Evolutionary conservation across 106 monocot genomes (phyloP).

Genomic region (Platanthera zijinensis): DNA sequence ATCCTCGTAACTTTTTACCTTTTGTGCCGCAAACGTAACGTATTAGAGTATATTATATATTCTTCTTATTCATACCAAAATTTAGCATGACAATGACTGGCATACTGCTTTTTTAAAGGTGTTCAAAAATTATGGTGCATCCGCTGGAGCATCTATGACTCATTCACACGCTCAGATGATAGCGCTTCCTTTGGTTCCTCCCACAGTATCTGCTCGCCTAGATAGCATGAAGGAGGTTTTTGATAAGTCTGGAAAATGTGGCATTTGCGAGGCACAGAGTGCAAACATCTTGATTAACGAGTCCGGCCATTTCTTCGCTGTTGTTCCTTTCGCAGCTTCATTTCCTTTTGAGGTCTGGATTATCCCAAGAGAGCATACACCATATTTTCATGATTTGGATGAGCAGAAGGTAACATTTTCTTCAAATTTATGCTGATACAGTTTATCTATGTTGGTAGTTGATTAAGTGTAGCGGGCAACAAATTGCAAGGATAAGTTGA

Average conservation of each 20-base stretch:
- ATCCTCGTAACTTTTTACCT: no score
- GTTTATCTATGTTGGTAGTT: neutral
- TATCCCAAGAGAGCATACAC: slow-evolving; percentile 53
- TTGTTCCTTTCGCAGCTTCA: slow-evolving; percentile 82
- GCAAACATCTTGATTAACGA: slow-evolving; percentile 51
- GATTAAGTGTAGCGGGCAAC: neutral
- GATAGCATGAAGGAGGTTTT: slow-evolving; percentile 57
- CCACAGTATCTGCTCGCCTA: slow-evolving; percentile 50
- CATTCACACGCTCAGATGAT: slow-evolving; percentile 98
- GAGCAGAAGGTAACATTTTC: slow-evolving; percentile 44
- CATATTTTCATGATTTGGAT: slow-evolving; percentile 80
- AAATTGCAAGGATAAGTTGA: neutral
- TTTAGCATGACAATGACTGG: neutral
- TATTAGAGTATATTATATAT: no score
- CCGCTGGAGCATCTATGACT: slow-evolving; percentile 92
- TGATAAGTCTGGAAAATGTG: slow-evolving; percentile 55
- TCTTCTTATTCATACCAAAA: neutral
- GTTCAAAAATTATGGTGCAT: slow-evolving; percentile 91
- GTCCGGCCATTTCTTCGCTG: slow-evolving; percentile 56
- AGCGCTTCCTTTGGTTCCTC: slow-evolving; percentile 78
- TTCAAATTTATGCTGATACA: neutral
- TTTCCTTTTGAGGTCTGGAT: slow-evolving; percentile 95
- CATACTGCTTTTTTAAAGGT: slow-evolving; percentile 34
- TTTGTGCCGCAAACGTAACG: no score
- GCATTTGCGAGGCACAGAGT: slow-evolving; percentile 57